A percentile compares a stretch with the other conserved stretches of the same genome.
phyloP scores from a whole-genome alignment of 225 moss, liverwort and hornwort genomes.

The Climacium dendroides region DNA sequence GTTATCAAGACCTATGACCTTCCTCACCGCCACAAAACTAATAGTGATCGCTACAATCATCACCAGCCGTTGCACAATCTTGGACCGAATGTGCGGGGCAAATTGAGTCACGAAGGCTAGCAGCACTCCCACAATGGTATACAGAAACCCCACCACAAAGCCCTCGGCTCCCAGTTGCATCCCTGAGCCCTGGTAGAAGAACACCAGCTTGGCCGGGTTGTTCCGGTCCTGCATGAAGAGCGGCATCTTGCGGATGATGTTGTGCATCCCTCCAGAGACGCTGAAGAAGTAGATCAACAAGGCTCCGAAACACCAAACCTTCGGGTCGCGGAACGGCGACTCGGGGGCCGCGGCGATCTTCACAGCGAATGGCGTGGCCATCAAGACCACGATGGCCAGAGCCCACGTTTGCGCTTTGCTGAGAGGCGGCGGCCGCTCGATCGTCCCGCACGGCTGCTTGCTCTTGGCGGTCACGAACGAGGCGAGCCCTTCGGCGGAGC shows the following conservation, averaged over 20 bases:
- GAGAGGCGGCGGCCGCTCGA: conserved; percentile 78
- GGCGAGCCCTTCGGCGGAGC: conserved; percentile 69
- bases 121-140: conserved; percentile 70
- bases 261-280: conserved; percentile 98
- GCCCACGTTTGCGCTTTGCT: conserved; percentile 56
- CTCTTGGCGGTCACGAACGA: conserved; percentile 65
- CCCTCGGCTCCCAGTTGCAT: conserved; percentile 98
- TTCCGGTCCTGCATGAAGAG: conserved; percentile 76
- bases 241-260: conserved; percentile 94
- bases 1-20: conserved; percentile 77
- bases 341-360: conserved; percentile 63
- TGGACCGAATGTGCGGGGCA: conserved; percentile 56
- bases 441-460: conserved; percentile 51
- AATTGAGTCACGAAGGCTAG: conserved; percentile 73
- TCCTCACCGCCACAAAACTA: conserved; percentile 69
- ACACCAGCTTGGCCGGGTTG: conserved; percentile 72
- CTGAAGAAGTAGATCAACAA: conserved; percentile 91
- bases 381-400: conserved; percentile 34
- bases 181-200: conserved; percentile 89
- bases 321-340: conserved; percentile 71
- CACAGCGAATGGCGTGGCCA: conserved; percentile 64
- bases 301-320: conserved; percentile 68
- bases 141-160: conserved; percentile 84
- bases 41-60: conserved; percentile 55
- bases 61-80: conserved; percentile 48